phyloP scores from a whole-genome alignment of 768 basidiomycete genomes.

The Amylocystis lapponica region DNA sequence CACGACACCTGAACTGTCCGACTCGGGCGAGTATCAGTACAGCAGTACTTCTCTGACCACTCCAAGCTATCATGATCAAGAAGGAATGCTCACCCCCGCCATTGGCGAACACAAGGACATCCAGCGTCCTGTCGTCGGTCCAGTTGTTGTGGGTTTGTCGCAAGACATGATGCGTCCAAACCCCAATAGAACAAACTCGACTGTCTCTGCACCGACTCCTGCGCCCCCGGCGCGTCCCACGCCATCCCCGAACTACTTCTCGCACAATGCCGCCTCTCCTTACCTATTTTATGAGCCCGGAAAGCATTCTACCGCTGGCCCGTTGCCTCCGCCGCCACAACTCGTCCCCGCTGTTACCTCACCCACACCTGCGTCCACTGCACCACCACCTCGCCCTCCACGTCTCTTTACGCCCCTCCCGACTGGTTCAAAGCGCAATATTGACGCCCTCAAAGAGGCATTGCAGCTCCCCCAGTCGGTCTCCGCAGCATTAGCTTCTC shows the following conservation, averaged over 20 bases:
- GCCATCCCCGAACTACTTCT: neutral
- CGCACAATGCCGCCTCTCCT: slow-evolving; percentile 20
- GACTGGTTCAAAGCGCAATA: slow-evolving; percentile 26
- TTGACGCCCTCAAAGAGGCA: slow-evolving; percentile 54
- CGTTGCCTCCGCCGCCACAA: slow-evolving; percentile 65
- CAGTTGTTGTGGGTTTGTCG: slow-evolving; percentile 43
- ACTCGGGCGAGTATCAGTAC: slow-evolving; percentile 12
- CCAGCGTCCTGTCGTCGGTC: slow-evolving; percentile 53
- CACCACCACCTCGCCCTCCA: slow-evolving; percentile 58
- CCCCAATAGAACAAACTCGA: neutral
- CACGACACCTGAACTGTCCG: slow-evolving; percentile 13
- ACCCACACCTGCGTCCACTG: slow-evolving; percentile 51
- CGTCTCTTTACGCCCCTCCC: slow-evolving; percentile 30
- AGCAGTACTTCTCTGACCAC: neutral
- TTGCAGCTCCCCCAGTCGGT: slow-evolving; percentile 53
- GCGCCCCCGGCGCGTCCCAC: neutral
- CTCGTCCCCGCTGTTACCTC: slow-evolving; percentile 41
- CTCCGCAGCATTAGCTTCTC: slow-evolving; percentile 30
- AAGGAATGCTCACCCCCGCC: slow-evolving; percentile 45
- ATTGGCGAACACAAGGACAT: slow-evolving; percentile 61
- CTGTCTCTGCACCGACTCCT: neutral
- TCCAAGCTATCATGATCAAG: slow-evolving; percentile 17
- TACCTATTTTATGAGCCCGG: slow-evolving; percentile 63
- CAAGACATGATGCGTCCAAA: slow-evolving; percentile 7
- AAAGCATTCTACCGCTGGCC: slow-evolving; percentile 66